A percentile compares a stretch with the other conserved stretches of the same genome.
Conservation (phyloP, 106 monocot genomes). For the Acorus calamus region DNA sequence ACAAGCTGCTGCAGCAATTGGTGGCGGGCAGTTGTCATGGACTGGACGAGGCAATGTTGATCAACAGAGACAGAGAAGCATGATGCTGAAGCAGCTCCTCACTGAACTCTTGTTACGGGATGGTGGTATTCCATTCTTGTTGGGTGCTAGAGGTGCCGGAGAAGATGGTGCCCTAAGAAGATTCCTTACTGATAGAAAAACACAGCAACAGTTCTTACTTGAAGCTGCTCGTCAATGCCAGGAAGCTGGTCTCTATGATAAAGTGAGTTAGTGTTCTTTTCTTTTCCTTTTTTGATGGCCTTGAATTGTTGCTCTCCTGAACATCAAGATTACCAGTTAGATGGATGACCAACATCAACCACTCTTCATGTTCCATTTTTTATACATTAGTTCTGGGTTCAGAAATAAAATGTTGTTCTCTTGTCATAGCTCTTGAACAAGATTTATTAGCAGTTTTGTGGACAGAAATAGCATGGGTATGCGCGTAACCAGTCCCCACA, state of each 20-base stretch:
- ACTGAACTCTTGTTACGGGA: slow-evolving; percentile 77
- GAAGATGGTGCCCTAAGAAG: slow-evolving; percentile 82
- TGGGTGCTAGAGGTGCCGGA: slow-evolving; percentile 76
- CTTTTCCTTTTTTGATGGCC: neutral
- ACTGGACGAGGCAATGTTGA: slow-evolving; percentile 49
- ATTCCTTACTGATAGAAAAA: slow-evolving; percentile 66
- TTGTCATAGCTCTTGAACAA: no score
- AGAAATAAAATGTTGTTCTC: no score
- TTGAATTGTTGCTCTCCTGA: neutral
- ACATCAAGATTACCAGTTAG: no score
- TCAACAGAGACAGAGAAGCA: slow-evolving; percentile 71
- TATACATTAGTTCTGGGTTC: no score
- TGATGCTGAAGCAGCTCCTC: slow-evolving; percentile 92
- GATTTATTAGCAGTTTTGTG: no score
- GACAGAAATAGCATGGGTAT: no score
- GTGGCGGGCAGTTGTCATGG: slow-evolving; percentile 88
- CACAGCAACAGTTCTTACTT: slow-evolving; percentile 76
- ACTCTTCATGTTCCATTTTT: no score
- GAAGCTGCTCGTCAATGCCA: slow-evolving; percentile 85
- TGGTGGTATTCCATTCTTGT: slow-evolving; percentile 79
- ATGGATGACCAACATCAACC: no score
- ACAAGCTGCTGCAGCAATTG: slow-evolving; percentile 95
- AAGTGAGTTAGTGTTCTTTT: slow-evolving; percentile 27
- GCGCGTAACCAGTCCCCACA: no score
- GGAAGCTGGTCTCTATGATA: slow-evolving; percentile 82